Base-by-base conservation (phyloP, 495 filamentous ascomycete genomes). In the Elasticomyces elasticus region DNA sequence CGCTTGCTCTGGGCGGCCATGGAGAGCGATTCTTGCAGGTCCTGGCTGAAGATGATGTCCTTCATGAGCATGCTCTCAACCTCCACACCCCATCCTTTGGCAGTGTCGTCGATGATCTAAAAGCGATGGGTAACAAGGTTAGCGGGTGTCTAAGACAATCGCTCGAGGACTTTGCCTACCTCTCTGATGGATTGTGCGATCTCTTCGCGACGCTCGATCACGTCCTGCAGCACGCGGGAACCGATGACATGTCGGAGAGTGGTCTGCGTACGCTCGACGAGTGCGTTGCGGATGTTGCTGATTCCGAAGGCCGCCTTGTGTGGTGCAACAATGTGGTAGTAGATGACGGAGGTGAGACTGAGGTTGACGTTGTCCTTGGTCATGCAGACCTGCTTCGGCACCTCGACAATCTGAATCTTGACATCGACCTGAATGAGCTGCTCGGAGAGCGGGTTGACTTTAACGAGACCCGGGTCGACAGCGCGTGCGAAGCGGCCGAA, bases 1-100 rank as follows among this genome's bases (percentile, higher is more conserved):
- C 92, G 83, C 83, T 97, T 97, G 73, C 80, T 84, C 76, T 98
- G 89, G n/a, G 92, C 92, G n/a, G 92, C 92, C 92, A 99, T 99
- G 66, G 86, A 92, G 52, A 99, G 79, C n/a, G 86, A 92, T 55
- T 96, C 92, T 69, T 99, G 92, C 27, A 99, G 80, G 55, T 97
- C 92, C 64, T 84, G 79, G 76, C 80, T 86, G 82, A 99, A 99
- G 67, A 96, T 87, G 67, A 99, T 94, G 70, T 99, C 92, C 72
- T 99, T 99, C 78, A 99, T 88, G 53, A 99, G 80, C 94, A 99
- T 99, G 63, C 82, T 87, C 76, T 97, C 94, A 53, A 99, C 92
- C 65, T 86, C 79, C 20, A 94, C 89, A 70, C 92, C 92, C 92
- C 92, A 99, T 56, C 87, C 89, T 24, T 79, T 71, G 17, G 92